phyloP scores from a whole-genome alignment of 495 filamentous ascomycete genomes.

The Talaromyces proteolyticus region DNA sequence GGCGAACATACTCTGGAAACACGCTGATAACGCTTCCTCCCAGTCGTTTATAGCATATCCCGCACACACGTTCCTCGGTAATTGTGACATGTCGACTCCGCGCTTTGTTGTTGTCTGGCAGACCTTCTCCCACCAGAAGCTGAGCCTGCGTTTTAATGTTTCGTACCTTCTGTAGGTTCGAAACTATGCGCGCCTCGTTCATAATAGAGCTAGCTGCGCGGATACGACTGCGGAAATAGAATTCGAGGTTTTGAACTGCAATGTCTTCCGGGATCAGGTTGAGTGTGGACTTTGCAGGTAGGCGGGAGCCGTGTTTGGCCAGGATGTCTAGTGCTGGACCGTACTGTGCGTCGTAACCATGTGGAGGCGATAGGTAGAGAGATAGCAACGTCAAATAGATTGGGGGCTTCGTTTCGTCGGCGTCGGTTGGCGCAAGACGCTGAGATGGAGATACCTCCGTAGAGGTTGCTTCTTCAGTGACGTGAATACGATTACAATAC shows the following conservation, averaged over 20 bases:
- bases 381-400: slow-evolving; percentile 90
- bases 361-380: slow-evolving; percentile 81
- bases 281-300: slow-evolving; percentile 80
- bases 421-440: slow-evolving; percentile 35
- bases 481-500: slow-evolving; percentile 83
- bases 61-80: slow-evolving; percentile 80
- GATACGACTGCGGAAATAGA: slow-evolving; percentile 89
- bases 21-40: slow-evolving; percentile 83
- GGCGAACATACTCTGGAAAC: slow-evolving; percentile 51
- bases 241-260: slow-evolving; percentile 72
- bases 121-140: slow-evolving; percentile 60
- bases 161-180: slow-evolving; percentile 65
- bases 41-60: slow-evolving; percentile 86
- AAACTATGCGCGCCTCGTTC: slow-evolving; percentile 71
- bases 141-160: slow-evolving; percentile 65
- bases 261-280: slow-evolving; percentile 77
- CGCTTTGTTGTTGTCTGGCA: slow-evolving; percentile 40
- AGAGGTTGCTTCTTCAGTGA: slow-evolving; percentile 40
- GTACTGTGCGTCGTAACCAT: slow-evolving; percentile 66
- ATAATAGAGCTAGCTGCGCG: slow-evolving; percentile 76
- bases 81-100: slow-evolving; percentile 72
- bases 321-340: slow-evolving; percentile 79
- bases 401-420: slow-evolving; percentile 54
- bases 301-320: slow-evolving; percentile 82
- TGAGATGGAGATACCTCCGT: slow-evolving; percentile 27